Evolutionary conservation across 768 basidiomycete species (phyloP), one percentile per base, ranked within the genome.

Genomic region (Boletus tylopilopsis): DNA sequence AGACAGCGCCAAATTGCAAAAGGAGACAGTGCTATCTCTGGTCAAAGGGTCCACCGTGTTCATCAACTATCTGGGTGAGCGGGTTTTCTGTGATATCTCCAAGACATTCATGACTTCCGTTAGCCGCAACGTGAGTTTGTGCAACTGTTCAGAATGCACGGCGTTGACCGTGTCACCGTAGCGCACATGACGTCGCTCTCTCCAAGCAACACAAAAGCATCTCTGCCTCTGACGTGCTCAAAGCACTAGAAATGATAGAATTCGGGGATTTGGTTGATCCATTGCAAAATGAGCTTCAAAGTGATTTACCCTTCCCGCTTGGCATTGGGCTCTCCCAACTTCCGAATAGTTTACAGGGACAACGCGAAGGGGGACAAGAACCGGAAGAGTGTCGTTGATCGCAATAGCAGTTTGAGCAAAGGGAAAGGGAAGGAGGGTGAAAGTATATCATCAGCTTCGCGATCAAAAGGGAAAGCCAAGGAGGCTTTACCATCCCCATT

Each of bases 1-100:
- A 6, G 85, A 91, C 0, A 85, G 82, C 57, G 79, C 85, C 12
- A 95, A 95, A 63, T 68, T 96, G 48, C 89, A 93, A 59, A 95
- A 94, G 54, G 95, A 97, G 50, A 88, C 90, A 0, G 82, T 94
- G 0, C 66, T 88, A 2, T 90, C 92, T 12, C 75, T 96, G 10
- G 76, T 88, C 13, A 94, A 94, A 64, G 86, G 87, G 25, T 91
- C 94, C 4, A 94, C 94, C 0, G 87, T 97, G 44, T 98, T 97
- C 67, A 94, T 99, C 57, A 94, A 89, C 66, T 95, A 94, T 59
- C 74, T 98, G 8, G 86, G 94, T 87, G 65, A 57, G 84, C 35
- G 16, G 10, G 12, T 19, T 12, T 40, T 23, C 6, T 16, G 23
- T 19, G 32, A 3, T 42, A 19, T 33, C 18, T 6, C 21, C 10